A percentile compares a stretch with the other conserved stretches of the same genome.
These are phyloP conservation scores for Fusarium sp. DNA, from an alignment of 2,329 filamentous ascomycete species.

Conservation along the genomic window DNA sequence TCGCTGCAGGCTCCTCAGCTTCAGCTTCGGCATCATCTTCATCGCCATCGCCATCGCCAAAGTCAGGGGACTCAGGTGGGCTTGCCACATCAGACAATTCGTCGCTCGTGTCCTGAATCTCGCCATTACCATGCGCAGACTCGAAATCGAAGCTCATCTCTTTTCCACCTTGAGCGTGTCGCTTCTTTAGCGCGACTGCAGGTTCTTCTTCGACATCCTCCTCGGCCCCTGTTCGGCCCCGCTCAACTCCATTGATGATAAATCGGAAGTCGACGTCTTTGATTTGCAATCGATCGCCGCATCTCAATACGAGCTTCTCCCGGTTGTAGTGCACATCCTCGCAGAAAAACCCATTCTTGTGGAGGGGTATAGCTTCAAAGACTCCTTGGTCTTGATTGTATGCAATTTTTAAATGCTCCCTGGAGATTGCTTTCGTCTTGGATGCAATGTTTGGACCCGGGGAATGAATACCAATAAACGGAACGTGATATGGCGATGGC, in stretches of 20 bases:
- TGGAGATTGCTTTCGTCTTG: conserved; percentile 79
- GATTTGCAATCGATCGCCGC: conserved; percentile 77
- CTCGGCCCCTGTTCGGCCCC: conserved; percentile 70
- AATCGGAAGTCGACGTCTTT: conserved; percentile 78
- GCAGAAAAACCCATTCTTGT: conserved; percentile 77
- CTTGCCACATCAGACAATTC: conserved; percentile 61
- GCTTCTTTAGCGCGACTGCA: conserved; percentile 57
- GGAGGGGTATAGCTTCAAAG: conserved; percentile 73
- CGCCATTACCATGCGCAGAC: conserved; percentile 68
- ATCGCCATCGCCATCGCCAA: conserved; percentile 57
- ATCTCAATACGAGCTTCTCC: conserved; percentile 68
- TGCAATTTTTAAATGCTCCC: conserved; percentile 78
- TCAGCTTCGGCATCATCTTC: conserved; percentile 43
- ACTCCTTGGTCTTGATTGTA: conserved; percentile 73
- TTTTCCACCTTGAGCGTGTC: conserved; percentile 69
- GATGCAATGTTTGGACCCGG: conserved; percentile 70
- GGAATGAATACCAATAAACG: conserved; percentile 79
- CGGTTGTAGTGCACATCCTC: conserved; percentile 70
- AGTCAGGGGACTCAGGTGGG: conserved; percentile 56
- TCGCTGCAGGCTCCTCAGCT: conserved; percentile 41
- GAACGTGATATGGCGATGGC: conserved; percentile 71
- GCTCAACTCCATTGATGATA: conserved; percentile 72
- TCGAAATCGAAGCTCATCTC: conserved; percentile 82
- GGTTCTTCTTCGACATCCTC: conserved; percentile 63
- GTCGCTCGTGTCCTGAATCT: conserved; percentile 68